These are phyloP conservation scores for Mucor piriformis DNA, from an alignment of 371 early-diverging fungal genomes.

Conservation along the genomic window DNA sequence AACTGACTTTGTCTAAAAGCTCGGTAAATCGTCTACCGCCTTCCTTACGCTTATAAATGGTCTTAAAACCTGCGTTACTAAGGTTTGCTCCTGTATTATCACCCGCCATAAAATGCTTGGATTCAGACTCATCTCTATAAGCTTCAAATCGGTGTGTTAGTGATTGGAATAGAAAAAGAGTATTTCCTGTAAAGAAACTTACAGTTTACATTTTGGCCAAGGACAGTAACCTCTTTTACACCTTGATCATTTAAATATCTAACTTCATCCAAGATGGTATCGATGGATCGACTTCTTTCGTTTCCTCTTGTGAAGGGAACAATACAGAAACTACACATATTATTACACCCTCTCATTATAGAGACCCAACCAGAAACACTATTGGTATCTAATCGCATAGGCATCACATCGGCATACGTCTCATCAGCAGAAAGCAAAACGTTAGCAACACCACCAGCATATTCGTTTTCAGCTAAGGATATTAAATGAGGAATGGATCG, in stretches of 20 bases:
- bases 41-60: slow-evolving; percentile 77
- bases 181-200: no score
- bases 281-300: slow-evolving; percentile 76
- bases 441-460: slow-evolving; percentile 72
- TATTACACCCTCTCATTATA: slow-evolving; percentile 85
- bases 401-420: slow-evolving; percentile 83
- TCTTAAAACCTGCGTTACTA: slow-evolving; percentile 72
- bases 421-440: slow-evolving; percentile 85
- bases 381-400: slow-evolving; percentile 67
- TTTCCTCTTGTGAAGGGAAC: slow-evolving; percentile 76
- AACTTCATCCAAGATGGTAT: slow-evolving; percentile 73
- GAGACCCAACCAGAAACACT: slow-evolving; percentile 70
- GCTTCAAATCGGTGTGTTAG: no score
- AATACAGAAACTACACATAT: slow-evolving; percentile 84
- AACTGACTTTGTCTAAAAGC: slow-evolving; percentile 69
- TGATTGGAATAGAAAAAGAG: no score
- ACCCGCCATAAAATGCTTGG: slow-evolving; percentile 43
- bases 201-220: slow-evolving; percentile 86
- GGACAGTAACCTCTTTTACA: slow-evolving; percentile 74
- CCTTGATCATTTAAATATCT: slow-evolving; percentile 68
- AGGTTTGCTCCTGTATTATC: slow-evolving; percentile 41
- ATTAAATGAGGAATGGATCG: slow-evolving; percentile 76
- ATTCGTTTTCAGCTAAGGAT: slow-evolving; percentile 63
- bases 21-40: slow-evolving; percentile 80
- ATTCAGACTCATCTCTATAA: slow-evolving; percentile 70